Base-by-base conservation (phyloP, 106 monocot species). In the Cymbidium sinense region DNA sequence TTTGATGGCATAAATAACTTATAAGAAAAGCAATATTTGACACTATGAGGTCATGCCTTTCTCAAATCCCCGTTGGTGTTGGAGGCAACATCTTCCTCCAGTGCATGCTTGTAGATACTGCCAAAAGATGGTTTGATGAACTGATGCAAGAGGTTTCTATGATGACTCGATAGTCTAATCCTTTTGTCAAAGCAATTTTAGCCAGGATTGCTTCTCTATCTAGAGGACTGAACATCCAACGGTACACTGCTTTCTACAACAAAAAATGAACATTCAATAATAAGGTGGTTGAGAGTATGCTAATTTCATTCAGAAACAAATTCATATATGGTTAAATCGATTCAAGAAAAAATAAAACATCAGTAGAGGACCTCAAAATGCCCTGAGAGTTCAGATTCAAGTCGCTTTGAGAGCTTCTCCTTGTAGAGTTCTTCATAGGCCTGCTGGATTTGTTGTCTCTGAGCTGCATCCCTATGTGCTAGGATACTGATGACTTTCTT, bases 381-480 rank as follows among this genome's bases (percentile, higher is more conserved):
- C 39, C 98, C 98, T 7, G 79, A 79, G 73, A 99, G 88, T 81
- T 99, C 98, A 10, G 95, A 95, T 76, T 94, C 89, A 12, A 99
- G 92, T 23, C 94, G 76, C 83, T 87, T 92, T 79, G 90, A 79
- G 77, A 99, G 85, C 67, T 83, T 84, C 72, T 95, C 98, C 6
- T 89, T 84, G 87, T 83, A 95, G 34, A 79, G 83, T 43, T 90
- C 81, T 86, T 99, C 86, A 44, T 99, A 99, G 1, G 86, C 84
- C 64, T 80, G 5, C 52, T 25, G 73, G 54, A 99, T 92, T 70
- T 87, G 87, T 70, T 77, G 83, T 74, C 94, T 88, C 34, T 99
- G 98, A 43, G 78, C 72, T 50, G 98, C 88, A 86, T 90, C 82
- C 47, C 98, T 82, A 61, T 99, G 90, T 17, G 94, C 85, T 30